Base-by-base conservation (phyloP, 208 protist genomes). In the Trypanosomatidae sp. region DNA sequence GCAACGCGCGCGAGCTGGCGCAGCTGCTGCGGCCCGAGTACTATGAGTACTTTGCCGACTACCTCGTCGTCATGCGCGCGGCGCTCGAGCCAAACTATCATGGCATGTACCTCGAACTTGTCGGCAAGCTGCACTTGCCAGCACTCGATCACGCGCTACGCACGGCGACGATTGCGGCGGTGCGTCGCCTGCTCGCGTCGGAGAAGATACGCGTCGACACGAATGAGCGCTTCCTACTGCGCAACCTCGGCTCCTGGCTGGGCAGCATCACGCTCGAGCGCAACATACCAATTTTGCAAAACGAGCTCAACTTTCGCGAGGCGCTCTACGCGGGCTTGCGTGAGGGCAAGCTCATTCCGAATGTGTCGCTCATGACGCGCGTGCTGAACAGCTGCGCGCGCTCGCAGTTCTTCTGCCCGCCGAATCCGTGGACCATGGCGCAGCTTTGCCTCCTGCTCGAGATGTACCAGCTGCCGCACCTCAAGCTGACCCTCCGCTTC, bases 61-160 rank as follows among this genome's bases (percentile, higher is more conserved):
- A 99, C 61, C 59, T 99, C 3, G 97, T 99, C 11, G 80, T 98
- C 13, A 98, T 98, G 64, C 94, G 98, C 24, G 96, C 93, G 1
- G 77, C 87, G n/a, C 76, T 97, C 10, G 97, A 99, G 73, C 89
- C 93, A 5, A 99, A 99, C 76, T 98, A 97, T 73, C 96, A 98
- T 58, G 42, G 24, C 27, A 71, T 97, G 32, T 98, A 98, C 68
- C 61, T 88, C 20, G 54, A 81, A 11, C 68, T 97, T 11, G 48
- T 97, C 38, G 60, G 68, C 4, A 76, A 75, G 43, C 53, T 97
- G 37, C 56, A 83, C 42, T 80, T 66, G 8, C 70, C 60, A 54
- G 78, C 88, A 6, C 65, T 98, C 20, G 70, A 96, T n/a, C 70
- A 65, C 24, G 60, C 70, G 3, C 56, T 97, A 37, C 78, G 88